A percentile compares a stretch with the other conserved stretches of the same genome.
Conservation (phyloP, 1,284 basidiomycete species). For the Boletellus deceptivus region DNA sequence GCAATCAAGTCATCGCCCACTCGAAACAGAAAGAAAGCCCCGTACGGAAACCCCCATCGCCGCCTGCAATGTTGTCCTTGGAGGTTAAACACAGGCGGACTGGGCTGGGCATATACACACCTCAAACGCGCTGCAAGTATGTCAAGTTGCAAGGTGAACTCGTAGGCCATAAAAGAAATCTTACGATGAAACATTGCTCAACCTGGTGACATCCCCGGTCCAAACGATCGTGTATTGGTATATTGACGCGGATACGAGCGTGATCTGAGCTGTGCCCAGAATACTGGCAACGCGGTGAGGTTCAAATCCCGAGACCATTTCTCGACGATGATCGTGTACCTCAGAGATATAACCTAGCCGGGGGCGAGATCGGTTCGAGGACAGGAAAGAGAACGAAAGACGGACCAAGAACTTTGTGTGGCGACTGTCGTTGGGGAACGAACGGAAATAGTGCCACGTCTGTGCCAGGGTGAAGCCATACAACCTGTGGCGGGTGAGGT, state of each 20-base stretch:
- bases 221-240: slow-evolving; percentile 35
- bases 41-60: slow-evolving; percentile 30
- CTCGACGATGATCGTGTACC: slow-evolving; percentile 10
- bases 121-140: slow-evolving; percentile 22
- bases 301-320: neutral
- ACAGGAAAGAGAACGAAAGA: neutral
- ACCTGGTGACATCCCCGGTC: slow-evolving; percentile 23
- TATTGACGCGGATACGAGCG: slow-evolving; percentile 30
- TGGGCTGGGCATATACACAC: slow-evolving; percentile 17
- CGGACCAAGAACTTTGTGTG: slow-evolving; percentile 26
- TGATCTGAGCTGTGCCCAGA: slow-evolving; percentile 29
- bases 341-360: slow-evolving; percentile 27
- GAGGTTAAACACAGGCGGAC: neutral
- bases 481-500: slow-evolving; percentile 18
- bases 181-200: slow-evolving; percentile 26
- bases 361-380: neutral
- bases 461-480: slow-evolving; percentile 32
- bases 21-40: neutral
- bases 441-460: slow-evolving; percentile 34
- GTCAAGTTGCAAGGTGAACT: neutral
- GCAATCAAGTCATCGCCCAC: neutral
- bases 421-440: slow-evolving; percentile 26
- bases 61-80: slow-evolving; percentile 13
- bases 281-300: slow-evolving; percentile 14
- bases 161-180: slow-evolving; percentile 1